Evolutionary conservation across 73 alveolate genomes (phyloP).

Genomic region (Halteria grandinella): DNA sequence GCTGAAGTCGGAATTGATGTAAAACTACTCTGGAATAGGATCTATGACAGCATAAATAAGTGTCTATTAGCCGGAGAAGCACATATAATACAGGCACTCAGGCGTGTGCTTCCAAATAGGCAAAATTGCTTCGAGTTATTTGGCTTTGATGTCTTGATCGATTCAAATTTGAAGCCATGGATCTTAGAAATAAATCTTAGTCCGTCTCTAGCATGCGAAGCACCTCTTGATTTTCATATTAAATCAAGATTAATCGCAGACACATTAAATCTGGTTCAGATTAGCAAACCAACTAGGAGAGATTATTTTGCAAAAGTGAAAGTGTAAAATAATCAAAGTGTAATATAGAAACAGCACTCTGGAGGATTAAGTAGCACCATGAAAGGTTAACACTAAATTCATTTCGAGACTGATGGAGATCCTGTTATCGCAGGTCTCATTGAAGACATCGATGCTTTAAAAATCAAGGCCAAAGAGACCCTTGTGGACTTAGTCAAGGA

Average conservation of each 20-base stretch:
- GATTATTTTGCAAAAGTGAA: constrained; percentile 24
- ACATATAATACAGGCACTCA: constrained; percentile 67
- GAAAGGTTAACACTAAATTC: no score
- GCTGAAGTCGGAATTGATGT: constrained; percentile 68
- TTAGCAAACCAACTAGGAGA: constrained; percentile 1
- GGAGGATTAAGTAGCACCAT: no score
- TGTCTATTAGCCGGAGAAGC: constrained; percentile 60
- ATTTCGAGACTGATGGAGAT: no score
- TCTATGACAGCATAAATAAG: constrained; percentile 73
- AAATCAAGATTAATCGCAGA: constrained; percentile 32
- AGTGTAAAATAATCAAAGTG: constrained; percentile 4
- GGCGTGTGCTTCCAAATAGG: constrained; percentile 72
- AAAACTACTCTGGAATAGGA: constrained; percentile 64
- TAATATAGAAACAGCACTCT: background rate
- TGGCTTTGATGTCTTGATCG: constrained; percentile 82
- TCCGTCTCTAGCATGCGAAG: constrained; percentile 48
- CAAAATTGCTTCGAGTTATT: constrained; percentile 85
- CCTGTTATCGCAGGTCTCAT: no score
- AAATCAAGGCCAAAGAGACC: constrained; percentile 1
- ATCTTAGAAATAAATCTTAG: constrained; percentile 17
- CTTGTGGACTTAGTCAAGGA: constrained; percentile 25
- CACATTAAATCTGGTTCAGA: constrained; percentile 35
- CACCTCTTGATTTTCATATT: constrained; percentile 14
- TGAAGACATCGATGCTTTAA: constrained; percentile 21
- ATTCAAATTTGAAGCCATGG: constrained; percentile 64